A percentile compares a stretch with the other conserved stretches of the same genome.
These are phyloP conservation scores for Beauveria medogensis DNA, from an alignment of 2,329 filamentous ascomycete genomes.

Conservation along the genomic window DNA sequence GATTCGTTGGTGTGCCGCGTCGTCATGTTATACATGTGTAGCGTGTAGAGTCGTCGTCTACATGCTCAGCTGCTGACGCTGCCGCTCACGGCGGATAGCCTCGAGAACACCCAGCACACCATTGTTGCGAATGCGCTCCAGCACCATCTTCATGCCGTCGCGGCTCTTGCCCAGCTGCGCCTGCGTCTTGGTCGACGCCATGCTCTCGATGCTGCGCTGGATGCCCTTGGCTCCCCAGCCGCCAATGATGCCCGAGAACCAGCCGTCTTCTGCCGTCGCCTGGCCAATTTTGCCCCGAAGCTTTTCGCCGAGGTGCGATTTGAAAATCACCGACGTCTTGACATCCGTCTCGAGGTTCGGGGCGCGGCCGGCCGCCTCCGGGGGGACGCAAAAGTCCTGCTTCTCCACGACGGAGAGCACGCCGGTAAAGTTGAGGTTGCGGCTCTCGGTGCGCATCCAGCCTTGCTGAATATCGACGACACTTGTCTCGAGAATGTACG, in stretches of 20 bases:
- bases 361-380: conserved; percentile 17
- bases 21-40: conserved; percentile 7
- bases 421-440: conserved; percentile 75
- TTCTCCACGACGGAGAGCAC: conserved; percentile 71
- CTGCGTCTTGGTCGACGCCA: conserved; percentile 68
- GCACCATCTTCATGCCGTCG: conserved; percentile 74
- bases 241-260: conserved; percentile 44
- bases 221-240: conserved; percentile 63
- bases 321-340: conserved; percentile 64
- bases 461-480: conserved; percentile 72
- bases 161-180: conserved; percentile 73
- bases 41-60: not conserved
- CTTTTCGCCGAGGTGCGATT: conserved; percentile 63
- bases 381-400: conserved; percentile 54
- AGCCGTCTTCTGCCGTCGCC: conserved; percentile 34
- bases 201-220: conserved; percentile 70
- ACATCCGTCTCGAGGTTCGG: conserved; percentile 51
- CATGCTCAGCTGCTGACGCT: conserved; percentile 20
- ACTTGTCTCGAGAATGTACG: conserved; percentile 73
- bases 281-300: conserved; percentile 47
- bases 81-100: conserved; percentile 39
- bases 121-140: conserved; percentile 58
- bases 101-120: conserved; percentile 52
- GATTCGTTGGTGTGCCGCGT: not conserved
- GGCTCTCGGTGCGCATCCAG: conserved; percentile 75